Base-by-base conservation (phyloP, 768 basidiomycete genomes). In the Lyophyllum shimeji region DNA sequence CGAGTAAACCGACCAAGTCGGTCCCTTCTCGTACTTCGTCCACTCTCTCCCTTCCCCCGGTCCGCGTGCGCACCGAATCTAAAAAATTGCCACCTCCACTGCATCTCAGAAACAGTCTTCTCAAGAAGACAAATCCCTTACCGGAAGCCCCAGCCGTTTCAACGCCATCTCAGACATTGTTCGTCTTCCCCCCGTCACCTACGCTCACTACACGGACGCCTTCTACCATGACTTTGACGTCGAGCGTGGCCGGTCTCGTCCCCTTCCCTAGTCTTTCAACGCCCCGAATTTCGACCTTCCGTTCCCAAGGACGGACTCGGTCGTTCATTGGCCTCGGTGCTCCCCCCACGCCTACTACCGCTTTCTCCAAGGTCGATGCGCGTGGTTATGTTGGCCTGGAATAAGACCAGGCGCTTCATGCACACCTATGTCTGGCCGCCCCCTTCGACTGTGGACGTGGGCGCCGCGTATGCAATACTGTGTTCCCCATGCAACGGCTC, bases 181-280 rank as follows among this genome's bases (percentile, higher is more conserved):
- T 93, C 62, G 86, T 93, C 34, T 93, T 93, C 66, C 91, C 91
- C 1, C 90, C 91, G 29, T 93, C 90, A 4, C 90, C 70, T 46
- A 83, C 78, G 46, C 63, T 75, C 59, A 78, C 76, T 63, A 76
- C 83, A 44, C 81, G 79, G 50, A 90, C 87, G 50, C 89, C 92
- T 24, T 89, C 90, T 46, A 89, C 90, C 33, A 86, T 93, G 84
- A 92, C 87, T 34, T 74, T 93, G 52, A 90, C 83, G 44, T 88
- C 89, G 57, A 87, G 77, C 61, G 59, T 82, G 57, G 74, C 71
- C 53, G 67, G 71, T 46, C 62, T 68, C 61, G 60, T 82, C 56
- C 76, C 84, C 4, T 86, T 87, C 68, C 86, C 84, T 18, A 77
- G 76, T 42, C 69, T 83, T 58, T 73, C 78, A 37, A 89, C 88